These are phyloP conservation scores for Wickerhamomyces subpelliculosus DNA, from an alignment of 805 yeast genomes.

Conservation along the genomic window DNA sequence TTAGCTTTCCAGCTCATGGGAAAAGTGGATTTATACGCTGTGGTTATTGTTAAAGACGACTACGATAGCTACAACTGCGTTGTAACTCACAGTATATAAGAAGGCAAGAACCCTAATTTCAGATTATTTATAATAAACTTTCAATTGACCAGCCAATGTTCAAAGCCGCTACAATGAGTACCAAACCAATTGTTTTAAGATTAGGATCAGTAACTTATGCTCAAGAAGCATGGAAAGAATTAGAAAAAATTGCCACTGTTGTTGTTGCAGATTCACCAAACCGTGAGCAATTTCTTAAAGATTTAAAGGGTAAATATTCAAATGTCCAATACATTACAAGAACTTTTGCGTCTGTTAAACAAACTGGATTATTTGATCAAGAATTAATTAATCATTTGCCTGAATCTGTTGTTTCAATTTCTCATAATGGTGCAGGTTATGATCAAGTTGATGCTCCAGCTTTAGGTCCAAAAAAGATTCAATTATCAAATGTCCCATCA, in stretches of 20 bases:
- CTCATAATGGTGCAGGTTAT: slow-evolving; percentile 72
- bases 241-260: slow-evolving; percentile 39
- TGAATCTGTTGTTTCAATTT: slow-evolving; percentile 39
- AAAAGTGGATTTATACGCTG: too few species aligned
- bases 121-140: too few species aligned
- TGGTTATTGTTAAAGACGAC: too few species aligned
- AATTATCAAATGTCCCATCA: slow-evolving; percentile 60
- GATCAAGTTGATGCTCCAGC: slow-evolving; percentile 61
- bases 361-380: slow-evolving; percentile 60
- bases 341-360: slow-evolving; percentile 42
- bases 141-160: too few species aligned
- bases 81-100: too few species aligned
- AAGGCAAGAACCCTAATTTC: too few species aligned
- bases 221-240: slow-evolving; percentile 56
- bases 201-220: slow-evolving; percentile 58
- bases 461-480: slow-evolving; percentile 45
- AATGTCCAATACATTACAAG: slow-evolving; percentile 35
- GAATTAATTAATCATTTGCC: slow-evolving; percentile 55
- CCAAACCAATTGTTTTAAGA: slow-evolving; percentile 55
- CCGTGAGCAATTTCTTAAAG: slow-evolving; percentile 29
- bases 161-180: not conserved
- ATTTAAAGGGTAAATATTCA: slow-evolving; percentile 25
- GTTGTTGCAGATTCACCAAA: slow-evolving; percentile 34
- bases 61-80: too few species aligned
- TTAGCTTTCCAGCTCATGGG: too few species aligned